Conservation (phyloP, 148 eudicot genomes). For the Salicornia ramosissima region DNA sequence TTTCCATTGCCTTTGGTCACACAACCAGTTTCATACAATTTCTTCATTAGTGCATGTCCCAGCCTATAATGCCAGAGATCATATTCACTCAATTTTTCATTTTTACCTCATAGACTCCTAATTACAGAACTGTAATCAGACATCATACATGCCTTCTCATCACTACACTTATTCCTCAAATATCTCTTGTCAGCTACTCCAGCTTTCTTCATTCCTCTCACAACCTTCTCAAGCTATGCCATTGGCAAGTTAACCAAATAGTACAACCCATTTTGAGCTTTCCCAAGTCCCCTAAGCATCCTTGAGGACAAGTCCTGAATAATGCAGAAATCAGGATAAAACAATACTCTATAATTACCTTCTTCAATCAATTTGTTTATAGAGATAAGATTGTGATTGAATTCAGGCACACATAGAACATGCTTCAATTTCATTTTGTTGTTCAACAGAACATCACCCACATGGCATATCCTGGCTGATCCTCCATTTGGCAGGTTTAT, state of each 20-base stretch:
- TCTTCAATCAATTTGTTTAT: neutral
- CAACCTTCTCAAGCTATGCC: no score
- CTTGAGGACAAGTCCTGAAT: neutral
- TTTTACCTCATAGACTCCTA: neutral
- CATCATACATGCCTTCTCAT: no score
- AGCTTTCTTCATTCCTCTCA: no score
- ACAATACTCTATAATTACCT: neutral
- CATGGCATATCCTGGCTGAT: neutral
- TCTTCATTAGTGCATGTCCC: neutral
- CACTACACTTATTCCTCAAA: no score
- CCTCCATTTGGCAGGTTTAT: neutral
- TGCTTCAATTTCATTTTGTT: neutral
- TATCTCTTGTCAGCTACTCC: no score
- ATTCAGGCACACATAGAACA: neutral
- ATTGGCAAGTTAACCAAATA: no score
- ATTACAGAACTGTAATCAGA: neutral
- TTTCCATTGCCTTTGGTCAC: neutral
- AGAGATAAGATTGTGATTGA: neutral
- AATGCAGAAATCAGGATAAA: no score
- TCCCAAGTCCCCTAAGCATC: fast-evolving
- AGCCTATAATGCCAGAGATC: neutral
- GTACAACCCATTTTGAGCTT: no score
- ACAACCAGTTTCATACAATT: neutral
- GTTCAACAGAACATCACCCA: neutral
- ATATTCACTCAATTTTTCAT: neutral